Percentiles rank a stretch among this genome's conserved stretches.
Conservation (phyloP, 2,329 filamentous ascomycete species). For the Paramyrothecium roridum region DNA sequence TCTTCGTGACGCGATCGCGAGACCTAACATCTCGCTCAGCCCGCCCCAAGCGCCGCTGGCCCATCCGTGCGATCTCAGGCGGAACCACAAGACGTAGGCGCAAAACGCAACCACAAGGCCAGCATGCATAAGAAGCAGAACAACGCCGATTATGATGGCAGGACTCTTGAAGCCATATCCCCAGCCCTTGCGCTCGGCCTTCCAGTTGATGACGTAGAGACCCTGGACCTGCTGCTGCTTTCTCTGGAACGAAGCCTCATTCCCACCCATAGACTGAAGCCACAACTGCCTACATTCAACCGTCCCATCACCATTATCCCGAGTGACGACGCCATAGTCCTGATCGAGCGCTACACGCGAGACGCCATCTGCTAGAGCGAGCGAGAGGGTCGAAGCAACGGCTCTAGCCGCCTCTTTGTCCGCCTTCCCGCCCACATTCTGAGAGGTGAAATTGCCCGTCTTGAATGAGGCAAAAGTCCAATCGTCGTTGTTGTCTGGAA, state of each 20-base stretch:
- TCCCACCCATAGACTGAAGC: background rate
- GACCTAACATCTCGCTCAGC: background rate
- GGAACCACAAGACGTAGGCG: slow-evolving; percentile 1
- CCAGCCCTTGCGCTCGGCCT: slow-evolving; percentile 1
- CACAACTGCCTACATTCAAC: background rate
- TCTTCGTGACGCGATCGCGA: background rate
- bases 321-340: background rate
- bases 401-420: background rate
- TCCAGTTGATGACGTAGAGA: background rate
- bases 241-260: background rate
- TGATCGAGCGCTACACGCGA: background rate
- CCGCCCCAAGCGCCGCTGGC: background rate
- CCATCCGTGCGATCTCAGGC: background rate
- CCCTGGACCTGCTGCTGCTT: background rate
- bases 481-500: background rate
- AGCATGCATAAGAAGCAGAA: background rate
- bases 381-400: background rate
- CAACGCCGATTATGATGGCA: background rate
- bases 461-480: background rate
- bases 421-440: background rate
- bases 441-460: background rate
- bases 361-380: background rate
- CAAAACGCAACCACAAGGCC: background rate
- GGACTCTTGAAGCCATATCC: slow-evolving; percentile 1
- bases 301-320: background rate